Percentiles rank a stretch among this genome's conserved stretches.
These are phyloP conservation scores for Aciculosporium take DNA, from an alignment of 2,329 filamentous ascomycete genomes.

Conservation along the genomic window DNA sequence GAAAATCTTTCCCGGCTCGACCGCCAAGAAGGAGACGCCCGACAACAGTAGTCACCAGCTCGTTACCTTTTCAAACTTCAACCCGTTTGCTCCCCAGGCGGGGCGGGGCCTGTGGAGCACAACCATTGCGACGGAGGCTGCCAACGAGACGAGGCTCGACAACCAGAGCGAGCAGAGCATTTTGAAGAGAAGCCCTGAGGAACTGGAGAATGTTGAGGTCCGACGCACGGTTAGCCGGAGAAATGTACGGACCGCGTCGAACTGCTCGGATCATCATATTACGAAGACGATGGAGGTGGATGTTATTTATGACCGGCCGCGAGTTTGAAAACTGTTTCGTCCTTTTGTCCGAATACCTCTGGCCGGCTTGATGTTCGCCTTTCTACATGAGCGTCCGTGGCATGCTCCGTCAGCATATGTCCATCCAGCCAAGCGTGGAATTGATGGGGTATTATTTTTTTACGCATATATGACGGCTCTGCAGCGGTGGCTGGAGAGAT, in stretches of 20 bases:
- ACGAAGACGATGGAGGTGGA: conserved; percentile 5
- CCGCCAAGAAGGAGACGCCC: not conserved
- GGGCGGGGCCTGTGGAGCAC: conserved; percentile 5
- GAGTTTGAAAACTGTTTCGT: not conserved
- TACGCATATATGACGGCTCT: no score
- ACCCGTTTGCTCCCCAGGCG: conserved; percentile 1
- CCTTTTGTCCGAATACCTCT: no score
- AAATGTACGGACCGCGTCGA: no score
- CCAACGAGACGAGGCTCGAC: not conserved
- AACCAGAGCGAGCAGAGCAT: conserved; percentile 4
- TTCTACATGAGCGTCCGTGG: no score
- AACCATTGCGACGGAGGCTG: conserved; percentile 3
- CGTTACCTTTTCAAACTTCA: conserved; percentile 6
- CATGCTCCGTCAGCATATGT: no score
- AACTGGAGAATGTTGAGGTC: conserved; percentile 2
- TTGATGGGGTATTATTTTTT: no score
- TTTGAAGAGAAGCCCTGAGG: not conserved
- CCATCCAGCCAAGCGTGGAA: no score
- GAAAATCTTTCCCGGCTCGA: conserved; percentile 3
- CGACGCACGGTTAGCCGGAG: not conserved
- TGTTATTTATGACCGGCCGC: not conserved
- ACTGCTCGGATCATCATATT: not conserved
- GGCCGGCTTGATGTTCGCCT: no score
- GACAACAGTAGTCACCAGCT: conserved; percentile 1
- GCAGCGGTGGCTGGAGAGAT: no score